Conservation (phyloP, 1,139 yeast species). For the Yamadazyma triangularis region DNA sequence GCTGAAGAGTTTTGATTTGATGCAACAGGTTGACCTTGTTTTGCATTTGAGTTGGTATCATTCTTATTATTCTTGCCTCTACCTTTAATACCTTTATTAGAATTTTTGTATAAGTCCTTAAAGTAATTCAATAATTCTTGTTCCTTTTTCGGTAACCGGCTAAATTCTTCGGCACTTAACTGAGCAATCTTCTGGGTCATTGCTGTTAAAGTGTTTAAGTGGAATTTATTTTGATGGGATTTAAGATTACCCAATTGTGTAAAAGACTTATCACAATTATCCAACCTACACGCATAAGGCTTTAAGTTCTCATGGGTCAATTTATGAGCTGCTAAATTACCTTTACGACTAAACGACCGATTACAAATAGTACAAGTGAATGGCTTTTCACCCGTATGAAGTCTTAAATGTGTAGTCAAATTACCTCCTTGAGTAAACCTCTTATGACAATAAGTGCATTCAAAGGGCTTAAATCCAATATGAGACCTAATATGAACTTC, state of each 20-base stretch:
- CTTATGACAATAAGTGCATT: conserved; percentile 75
- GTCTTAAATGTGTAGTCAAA: conserved; percentile 76
- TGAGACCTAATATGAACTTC: conserved; percentile 79
- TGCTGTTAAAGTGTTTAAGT: conserved; percentile 60
- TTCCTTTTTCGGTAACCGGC: conserved; percentile 55
- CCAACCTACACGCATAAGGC: conserved; percentile 78
- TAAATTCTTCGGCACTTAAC: conserved; percentile 42
- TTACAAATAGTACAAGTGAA: conserved; percentile 71
- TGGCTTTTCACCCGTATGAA: conserved; percentile 92
- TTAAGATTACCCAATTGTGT: conserved; percentile 91
- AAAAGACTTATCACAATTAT: conserved; percentile 77
- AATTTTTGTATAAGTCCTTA: conserved; percentile 75
- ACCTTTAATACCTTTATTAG: conserved; percentile 88
- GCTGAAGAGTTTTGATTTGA: not conserved
- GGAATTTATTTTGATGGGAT: conserved; percentile 90
- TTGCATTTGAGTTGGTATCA: not conserved
- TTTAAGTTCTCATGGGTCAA: conserved; percentile 75
- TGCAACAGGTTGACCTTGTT: not conserved
- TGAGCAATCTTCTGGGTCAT: conserved; percentile 65
- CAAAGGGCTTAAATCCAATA: conserved; percentile 74
- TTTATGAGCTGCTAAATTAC: conserved; percentile 82
- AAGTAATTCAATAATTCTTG: conserved; percentile 69
- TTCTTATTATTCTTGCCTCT: conserved; percentile 51
- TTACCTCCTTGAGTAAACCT: conserved; percentile 92
- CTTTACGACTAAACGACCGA: conserved; percentile 78